A percentile compares a stretch with the other conserved stretches of the same genome.
Conservation (phyloP, 371 early-diverging fungal genomes). For the Dichotomocladium elegans region DNA sequence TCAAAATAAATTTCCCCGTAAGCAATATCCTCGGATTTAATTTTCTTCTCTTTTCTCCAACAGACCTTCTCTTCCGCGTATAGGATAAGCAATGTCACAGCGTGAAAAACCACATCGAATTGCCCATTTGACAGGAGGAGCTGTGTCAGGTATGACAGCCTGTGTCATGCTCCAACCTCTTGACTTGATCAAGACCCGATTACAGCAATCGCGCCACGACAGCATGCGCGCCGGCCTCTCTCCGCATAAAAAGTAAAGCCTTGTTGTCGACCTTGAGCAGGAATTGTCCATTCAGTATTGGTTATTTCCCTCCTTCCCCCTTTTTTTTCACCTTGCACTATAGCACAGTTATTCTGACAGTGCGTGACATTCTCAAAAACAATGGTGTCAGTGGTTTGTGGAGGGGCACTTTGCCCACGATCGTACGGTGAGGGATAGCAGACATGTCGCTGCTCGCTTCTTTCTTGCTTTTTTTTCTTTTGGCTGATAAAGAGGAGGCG, state of each 20-base stretch:
- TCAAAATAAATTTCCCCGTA: too few relatives aligned
- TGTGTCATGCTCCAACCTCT: slow-evolving; percentile 88
- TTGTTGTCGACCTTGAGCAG: not conserved
- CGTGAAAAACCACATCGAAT: slow-evolving; percentile 19
- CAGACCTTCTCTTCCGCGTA: too few relatives aligned
- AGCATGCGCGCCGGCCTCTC: slow-evolving; percentile 13
- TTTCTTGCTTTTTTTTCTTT: too few relatives aligned
- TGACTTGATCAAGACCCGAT: slow-evolving; percentile 85
- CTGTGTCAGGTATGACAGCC: slow-evolving; percentile 75
- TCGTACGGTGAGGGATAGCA: slow-evolving; percentile 74
- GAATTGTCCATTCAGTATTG: not conserved
- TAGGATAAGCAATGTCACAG: too few relatives aligned
- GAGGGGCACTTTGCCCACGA: slow-evolving; percentile 87
- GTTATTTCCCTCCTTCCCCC: not conserved
- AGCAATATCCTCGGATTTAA: too few relatives aligned
- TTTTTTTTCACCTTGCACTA: too few relatives aligned
- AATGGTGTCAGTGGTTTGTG: slow-evolving; percentile 79
- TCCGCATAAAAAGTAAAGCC: not conserved
- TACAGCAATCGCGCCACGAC: slow-evolving; percentile 66
- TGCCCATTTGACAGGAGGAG: slow-evolving; percentile 76
- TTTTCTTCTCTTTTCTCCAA: too few relatives aligned
- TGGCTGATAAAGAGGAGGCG: not conserved
- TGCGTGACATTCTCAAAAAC: slow-evolving; percentile 53
- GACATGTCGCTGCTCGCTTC: too few relatives aligned
- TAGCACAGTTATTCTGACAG: slow-evolving; percentile 56